phyloP scores from a whole-genome alignment of 345 rosid species.

The Boechera stricta region DNA sequence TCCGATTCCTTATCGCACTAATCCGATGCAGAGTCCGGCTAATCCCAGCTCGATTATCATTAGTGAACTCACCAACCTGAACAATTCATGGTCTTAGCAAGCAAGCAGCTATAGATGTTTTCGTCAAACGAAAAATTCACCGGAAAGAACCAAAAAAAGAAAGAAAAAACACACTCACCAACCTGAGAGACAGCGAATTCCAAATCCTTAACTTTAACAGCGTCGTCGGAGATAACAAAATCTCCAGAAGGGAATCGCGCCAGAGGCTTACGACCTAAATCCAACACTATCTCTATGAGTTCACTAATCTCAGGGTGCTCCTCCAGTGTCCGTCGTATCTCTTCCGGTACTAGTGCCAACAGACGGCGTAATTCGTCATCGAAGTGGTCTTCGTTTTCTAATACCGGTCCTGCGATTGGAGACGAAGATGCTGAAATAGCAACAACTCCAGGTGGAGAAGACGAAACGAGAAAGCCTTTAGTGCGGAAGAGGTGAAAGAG shows the following conservation, averaged over 20 bases:
- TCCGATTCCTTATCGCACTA: slow-evolving; percentile 85
- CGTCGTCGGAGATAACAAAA: slow-evolving; percentile 62
- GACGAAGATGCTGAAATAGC: slow-evolving; percentile 43
- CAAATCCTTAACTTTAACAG: slow-evolving; percentile 62
- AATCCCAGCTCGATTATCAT: slow-evolving; percentile 92
- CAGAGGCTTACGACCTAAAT: slow-evolving; percentile 83
- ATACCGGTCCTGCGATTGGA: slow-evolving; percentile 12
- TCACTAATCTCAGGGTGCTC: slow-evolving; percentile 66
- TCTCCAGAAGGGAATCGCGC: slow-evolving; percentile 97
- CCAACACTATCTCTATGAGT: slow-evolving; percentile 85
- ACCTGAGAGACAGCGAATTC: slow-evolving; percentile 81
- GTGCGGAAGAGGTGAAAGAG: slow-evolving; percentile 16
- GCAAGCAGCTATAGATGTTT: background rate
- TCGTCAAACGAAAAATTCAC: background rate
- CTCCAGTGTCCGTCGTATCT: slow-evolving; percentile 59
- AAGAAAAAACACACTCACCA: slow-evolving; percentile 24
- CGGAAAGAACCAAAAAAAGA: background rate
- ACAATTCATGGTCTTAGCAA: slow-evolving; percentile 6
- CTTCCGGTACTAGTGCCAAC: slow-evolving; percentile 66
- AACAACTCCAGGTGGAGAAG: slow-evolving; percentile 25
- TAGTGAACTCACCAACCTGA: slow-evolving; percentile 88
- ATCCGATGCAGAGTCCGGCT: slow-evolving; percentile 87
- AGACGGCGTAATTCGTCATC: slow-evolving; percentile 73
- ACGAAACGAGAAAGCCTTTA: slow-evolving; percentile 13
- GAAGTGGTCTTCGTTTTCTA: slow-evolving; percentile 48